Base-by-base conservation (phyloP, 106 monocot genomes). In the Acorus calamus region DNA sequence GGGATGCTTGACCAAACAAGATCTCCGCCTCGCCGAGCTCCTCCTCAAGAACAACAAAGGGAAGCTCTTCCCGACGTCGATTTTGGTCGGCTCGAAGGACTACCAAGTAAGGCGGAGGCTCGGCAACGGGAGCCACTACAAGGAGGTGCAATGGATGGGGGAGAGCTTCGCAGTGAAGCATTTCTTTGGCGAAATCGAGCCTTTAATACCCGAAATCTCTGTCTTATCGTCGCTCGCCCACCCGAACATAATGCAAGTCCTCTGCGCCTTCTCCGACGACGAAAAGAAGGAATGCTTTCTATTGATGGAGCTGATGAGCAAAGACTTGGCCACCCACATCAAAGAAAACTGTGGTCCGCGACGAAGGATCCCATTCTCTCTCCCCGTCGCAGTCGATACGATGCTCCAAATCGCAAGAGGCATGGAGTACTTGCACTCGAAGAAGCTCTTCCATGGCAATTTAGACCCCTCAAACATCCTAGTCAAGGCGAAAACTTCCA, bases 331-430 rank as follows among this genome's bases (percentile, higher is more conserved):
- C 55, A 75, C 62, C 10, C 62, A 80, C 56, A 77, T 89, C 62
- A 80, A 76, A 52, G 89, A 89, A 50, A 75, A 66, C 7, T 68
- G 64, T 13, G 52, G 74, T 28, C 51, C 85, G 4, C 76, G 78
- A 10, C 79, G 66, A 60, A 79, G 73, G 50, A 14, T 75, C 47
- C 82, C 82, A 0, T 85, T 85, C 11, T 59, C 82, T 6, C 69
- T 89, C 4, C 62, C 65, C 2, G 82, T 89, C 42, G 85, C 85
- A 2, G 77, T 89, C 2, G 82, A 89, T 50, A 70, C 76, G 7
- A 84, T 89, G 84, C 71, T 89, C 10, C 89, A 89, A 57, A 75
- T 89, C 8, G 81, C 85, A 3, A 74, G 79, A 74, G 89, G 85
- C 47, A 89, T 85, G 89, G 89, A 89, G 72, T 89, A 85, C 42